These are phyloP conservation scores for Cystobasidium onofrii DNA, from an alignment of 768 basidiomycete genomes.

Conservation along the genomic window DNA sequence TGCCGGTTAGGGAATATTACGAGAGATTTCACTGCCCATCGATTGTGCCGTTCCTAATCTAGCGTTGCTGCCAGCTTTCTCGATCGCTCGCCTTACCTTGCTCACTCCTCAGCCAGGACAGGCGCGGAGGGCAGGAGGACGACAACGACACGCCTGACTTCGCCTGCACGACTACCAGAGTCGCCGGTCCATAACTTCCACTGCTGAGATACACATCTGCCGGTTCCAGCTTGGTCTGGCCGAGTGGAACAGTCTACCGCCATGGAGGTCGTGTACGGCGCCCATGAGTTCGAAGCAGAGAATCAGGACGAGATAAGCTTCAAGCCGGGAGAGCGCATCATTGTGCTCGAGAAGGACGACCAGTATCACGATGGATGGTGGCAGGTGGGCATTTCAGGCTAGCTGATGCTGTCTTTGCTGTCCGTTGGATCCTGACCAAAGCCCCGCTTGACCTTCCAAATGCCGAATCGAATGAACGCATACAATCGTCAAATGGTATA, in stretches of 20 bases:
- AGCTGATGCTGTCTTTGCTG: not conserved
- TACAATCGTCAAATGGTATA: not conserved
- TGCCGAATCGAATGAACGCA: not conserved
- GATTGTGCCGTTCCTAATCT: too few relatives aligned
- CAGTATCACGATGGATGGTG: slow-evolving; percentile 93
- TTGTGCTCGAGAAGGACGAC: slow-evolving; percentile 88
- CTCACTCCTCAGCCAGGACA: not conserved
- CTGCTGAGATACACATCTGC: too few relatives aligned
- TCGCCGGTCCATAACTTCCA: too few relatives aligned
- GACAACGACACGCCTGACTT: not conserved
- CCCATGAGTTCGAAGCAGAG: slow-evolving; percentile 82
- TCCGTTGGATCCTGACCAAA: too few relatives aligned
- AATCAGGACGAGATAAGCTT: slow-evolving; percentile 89
- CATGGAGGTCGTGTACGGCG: slow-evolving; percentile 70
- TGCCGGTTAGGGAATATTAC: too few relatives aligned
- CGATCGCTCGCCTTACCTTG: not conserved
- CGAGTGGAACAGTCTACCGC: not conserved
- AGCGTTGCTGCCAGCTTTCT: not conserved
- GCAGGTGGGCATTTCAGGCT: slow-evolving; percentile 50
- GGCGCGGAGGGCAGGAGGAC: not conserved
- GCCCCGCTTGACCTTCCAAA: too few relatives aligned
- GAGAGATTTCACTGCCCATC: too few relatives aligned
- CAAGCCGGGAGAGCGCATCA: slow-evolving; percentile 72
- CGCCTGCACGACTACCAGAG: not conserved
- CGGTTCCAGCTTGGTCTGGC: not conserved